Evolutionary conservation across 1,139 yeast genomes (phyloP).

Genomic region (Taphrina flavorubra): DNA sequence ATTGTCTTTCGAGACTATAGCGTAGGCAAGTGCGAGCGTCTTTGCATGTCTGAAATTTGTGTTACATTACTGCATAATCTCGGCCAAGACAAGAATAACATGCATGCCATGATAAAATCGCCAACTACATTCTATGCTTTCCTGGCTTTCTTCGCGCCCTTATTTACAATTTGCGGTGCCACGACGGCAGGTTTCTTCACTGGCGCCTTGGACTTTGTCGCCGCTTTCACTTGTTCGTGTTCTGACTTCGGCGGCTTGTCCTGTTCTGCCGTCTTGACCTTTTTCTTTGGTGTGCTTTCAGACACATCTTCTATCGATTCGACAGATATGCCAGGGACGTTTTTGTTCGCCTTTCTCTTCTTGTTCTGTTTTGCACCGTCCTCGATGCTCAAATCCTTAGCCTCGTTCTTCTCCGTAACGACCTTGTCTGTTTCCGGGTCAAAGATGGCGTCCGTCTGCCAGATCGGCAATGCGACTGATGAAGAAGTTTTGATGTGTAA

Average conservation of each 20-base stretch:
- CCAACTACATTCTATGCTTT: constrained; percentile 1
- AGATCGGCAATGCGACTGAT: constrained; percentile 87
- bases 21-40: neutral
- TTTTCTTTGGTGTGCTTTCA: constrained; percentile 16
- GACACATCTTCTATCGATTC: constrained; percentile 31
- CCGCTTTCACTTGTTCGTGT: neutral
- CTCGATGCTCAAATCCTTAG: constrained; percentile 49
- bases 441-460: constrained; percentile 67
- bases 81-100: neutral
- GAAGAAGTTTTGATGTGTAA: constrained; percentile 69
- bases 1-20: neutral
- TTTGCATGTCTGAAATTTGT: neutral
- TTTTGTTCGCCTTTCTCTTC: constrained; percentile 48
- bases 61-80: neutral
- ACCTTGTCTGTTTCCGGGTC: constrained; percentile 52
- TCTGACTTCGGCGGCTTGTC: neutral
- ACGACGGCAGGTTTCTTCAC: constrained; percentile 21
- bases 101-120: neutral
- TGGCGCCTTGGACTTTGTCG: neutral
- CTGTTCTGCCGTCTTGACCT: constrained; percentile 8
- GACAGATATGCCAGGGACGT: constrained; percentile 40
- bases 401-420: constrained; percentile 50
- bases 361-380: constrained; percentile 51
- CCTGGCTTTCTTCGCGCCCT: constrained; percentile 21
- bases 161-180: constrained; percentile 18